Conservation (phyloP, 805 yeast species). For the Yarrowia osloensis region DNA sequence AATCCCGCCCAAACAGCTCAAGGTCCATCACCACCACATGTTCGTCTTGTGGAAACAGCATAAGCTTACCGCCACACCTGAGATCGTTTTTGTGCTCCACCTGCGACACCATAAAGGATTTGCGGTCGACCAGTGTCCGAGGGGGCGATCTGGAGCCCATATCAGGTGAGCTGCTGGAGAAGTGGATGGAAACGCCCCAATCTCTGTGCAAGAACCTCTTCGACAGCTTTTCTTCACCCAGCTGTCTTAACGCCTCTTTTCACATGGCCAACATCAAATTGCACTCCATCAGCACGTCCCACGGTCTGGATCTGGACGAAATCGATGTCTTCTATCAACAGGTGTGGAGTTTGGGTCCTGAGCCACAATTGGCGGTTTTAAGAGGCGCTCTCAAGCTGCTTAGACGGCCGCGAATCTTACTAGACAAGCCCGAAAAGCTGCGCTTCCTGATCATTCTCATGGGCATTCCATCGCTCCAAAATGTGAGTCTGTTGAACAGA, state of each 20-base stretch:
- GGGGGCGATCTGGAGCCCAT: slow-evolving; percentile 1
- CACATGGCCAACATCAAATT: slow-evolving; percentile 1
- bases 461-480: slow-evolving; percentile 10
- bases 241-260: slow-evolving; percentile 10
- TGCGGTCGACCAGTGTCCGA: slow-evolving; percentile 8
- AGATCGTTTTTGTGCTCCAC: slow-evolving; percentile 13
- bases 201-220: slow-evolving; percentile 7
- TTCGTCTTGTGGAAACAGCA: slow-evolving; percentile 5
- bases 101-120: slow-evolving; percentile 3
- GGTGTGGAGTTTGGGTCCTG: slow-evolving; percentile 4
- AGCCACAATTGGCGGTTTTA: slow-evolving; percentile 19
- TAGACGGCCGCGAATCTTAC: background rate
- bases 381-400: slow-evolving; percentile 6
- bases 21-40: background rate
- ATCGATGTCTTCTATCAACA: slow-evolving; percentile 9
- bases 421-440: slow-evolving; percentile 10
- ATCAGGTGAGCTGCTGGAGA: background rate
- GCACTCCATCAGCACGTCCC: slow-evolving; percentile 14
- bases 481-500: background rate
- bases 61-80: background rate
- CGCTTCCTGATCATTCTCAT: slow-evolving; percentile 1
- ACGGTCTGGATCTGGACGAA: slow-evolving; percentile 12
- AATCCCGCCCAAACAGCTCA: background rate
- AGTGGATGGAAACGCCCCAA: background rate
- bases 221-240: slow-evolving; percentile 18